A percentile compares a stretch with the other conserved stretches of the same genome.
Conservation (phyloP, 2,329 filamentous ascomycete genomes). For the Paecilomyces dactylethromorphus region DNA sequence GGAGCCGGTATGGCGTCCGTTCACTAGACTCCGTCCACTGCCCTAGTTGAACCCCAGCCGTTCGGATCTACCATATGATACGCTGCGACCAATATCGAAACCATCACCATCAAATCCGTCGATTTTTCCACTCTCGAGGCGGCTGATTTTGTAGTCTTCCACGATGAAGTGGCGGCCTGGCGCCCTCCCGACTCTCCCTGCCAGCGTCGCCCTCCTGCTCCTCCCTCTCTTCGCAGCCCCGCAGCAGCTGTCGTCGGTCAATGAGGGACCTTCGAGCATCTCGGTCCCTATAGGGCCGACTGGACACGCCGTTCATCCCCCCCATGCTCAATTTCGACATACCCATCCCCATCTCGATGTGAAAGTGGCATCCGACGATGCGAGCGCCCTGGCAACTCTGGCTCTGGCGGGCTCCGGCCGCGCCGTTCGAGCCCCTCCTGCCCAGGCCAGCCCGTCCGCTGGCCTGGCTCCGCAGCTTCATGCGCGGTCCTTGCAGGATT, state of each 20-base stretch:
- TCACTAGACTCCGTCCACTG: background rate
- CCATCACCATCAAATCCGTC: background rate
- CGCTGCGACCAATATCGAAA: background rate
- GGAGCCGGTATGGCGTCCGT: background rate
- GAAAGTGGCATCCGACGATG: slow-evolving; percentile 49
- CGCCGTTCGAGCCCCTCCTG: slow-evolving; percentile 92
- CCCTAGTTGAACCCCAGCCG: background rate
- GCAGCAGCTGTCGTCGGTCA: slow-evolving; percentile 50
- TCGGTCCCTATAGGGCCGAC: slow-evolving; percentile 20
- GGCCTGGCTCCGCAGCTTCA: slow-evolving; percentile 74
- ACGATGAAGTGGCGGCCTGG: slow-evolving; percentile 62
- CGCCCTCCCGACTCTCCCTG: slow-evolving; percentile 47
- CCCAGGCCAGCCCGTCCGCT: slow-evolving; percentile 59
- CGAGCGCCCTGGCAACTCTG: slow-evolving; percentile 95
- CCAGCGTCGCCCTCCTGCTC: slow-evolving; percentile 54
- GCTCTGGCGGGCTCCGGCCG: slow-evolving; percentile 71
- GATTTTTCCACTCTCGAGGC: background rate
- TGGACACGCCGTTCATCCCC: slow-evolving; percentile 12
- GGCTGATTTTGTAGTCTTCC: slow-evolving; percentile 33
- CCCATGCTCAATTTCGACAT: slow-evolving; percentile 11
- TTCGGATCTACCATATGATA: background rate
- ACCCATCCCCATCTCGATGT: slow-evolving; percentile 21
- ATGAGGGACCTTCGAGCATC: slow-evolving; percentile 21
- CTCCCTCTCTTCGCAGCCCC: slow-evolving; percentile 57
- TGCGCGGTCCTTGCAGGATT: slow-evolving; percentile 98